These are phyloP conservation scores for Leishmania amazonensis DNA, from an alignment of 208 protist genomes.

Conservation along the genomic window DNA sequence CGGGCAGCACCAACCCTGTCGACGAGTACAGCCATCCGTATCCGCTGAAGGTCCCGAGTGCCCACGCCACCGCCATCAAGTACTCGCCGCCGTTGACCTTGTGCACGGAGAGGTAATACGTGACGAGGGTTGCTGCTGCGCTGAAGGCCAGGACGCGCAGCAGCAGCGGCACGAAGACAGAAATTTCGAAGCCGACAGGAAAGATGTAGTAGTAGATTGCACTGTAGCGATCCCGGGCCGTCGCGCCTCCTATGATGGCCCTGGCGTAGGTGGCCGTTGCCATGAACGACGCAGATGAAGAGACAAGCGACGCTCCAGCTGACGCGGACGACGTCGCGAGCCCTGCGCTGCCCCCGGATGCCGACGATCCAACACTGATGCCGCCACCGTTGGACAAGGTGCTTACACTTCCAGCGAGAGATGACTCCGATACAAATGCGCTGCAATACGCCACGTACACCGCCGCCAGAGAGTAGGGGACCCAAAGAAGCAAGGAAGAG, in stretches of 20 bases:
- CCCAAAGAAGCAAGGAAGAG: slow-evolving; percentile 63
- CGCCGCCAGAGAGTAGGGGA: slow-evolving; percentile 65
- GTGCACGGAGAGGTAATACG: slow-evolving; percentile 55
- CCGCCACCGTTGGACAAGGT: neutral
- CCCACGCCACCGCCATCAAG: slow-evolving; percentile 70
- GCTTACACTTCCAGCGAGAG: neutral
- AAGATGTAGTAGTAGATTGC: slow-evolving; percentile 53
- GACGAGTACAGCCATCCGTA: slow-evolving; percentile 53
- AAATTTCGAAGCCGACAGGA: slow-evolving; percentile 50
- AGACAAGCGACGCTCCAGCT: neutral
- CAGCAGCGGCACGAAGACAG: slow-evolving; percentile 47
- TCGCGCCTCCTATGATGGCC: neutral
- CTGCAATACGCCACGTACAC: slow-evolving; percentile 70
- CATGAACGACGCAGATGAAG: neutral
- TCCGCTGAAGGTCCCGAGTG: slow-evolving; percentile 66
- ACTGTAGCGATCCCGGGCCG: slow-evolving; percentile 18
- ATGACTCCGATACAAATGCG: slow-evolving; percentile 39
- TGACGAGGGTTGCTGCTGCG: slow-evolving; percentile 37
- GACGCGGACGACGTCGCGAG: neutral
- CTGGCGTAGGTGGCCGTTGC: neutral
- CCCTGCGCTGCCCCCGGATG: slow-evolving; percentile 5
- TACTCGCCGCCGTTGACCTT: slow-evolving; percentile 59
- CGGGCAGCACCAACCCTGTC: slow-evolving; percentile 18
- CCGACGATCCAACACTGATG: neutral
- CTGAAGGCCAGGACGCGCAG: slow-evolving; percentile 52